Conservation (phyloP, 768 basidiomycete species). For the Imleria badia region DNA sequence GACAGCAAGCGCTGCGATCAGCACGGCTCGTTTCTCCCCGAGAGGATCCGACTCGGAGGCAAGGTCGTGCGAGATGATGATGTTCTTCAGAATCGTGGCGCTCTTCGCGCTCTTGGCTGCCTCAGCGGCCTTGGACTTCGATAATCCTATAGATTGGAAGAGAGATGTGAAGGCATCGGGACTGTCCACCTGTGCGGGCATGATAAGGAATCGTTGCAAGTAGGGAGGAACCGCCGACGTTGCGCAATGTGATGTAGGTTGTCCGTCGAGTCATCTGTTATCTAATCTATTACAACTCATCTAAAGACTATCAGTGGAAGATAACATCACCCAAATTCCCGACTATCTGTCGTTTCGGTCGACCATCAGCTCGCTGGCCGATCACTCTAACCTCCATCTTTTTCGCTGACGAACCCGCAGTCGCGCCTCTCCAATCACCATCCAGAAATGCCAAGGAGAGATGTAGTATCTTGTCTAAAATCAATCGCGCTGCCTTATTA, state of each 20-base stretch:
- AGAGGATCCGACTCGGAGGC: slow-evolving; percentile 39
- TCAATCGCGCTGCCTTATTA: slow-evolving; percentile 16
- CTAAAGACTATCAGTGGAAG: slow-evolving; percentile 13
- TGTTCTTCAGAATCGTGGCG: slow-evolving; percentile 63
- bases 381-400: slow-evolving; percentile 24
- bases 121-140: slow-evolving; percentile 76
- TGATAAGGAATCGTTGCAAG: slow-evolving; percentile 2
- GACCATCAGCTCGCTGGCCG: slow-evolving; percentile 25
- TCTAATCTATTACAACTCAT: slow-evolving; percentile 20
- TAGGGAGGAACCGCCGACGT: not conserved
- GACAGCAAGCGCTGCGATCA: slow-evolving; percentile 67
- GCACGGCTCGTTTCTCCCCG: slow-evolving; percentile 75
- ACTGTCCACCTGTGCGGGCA: slow-evolving; percentile 16
- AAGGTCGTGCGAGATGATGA: slow-evolving; percentile 60
- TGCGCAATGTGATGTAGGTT: not conserved
- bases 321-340: slow-evolving; percentile 24
- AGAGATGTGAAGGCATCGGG: slow-evolving; percentile 31
- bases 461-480: slow-evolving; percentile 22
- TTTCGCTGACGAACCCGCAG: slow-evolving; percentile 2
- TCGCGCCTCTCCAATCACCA: not conserved
- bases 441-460: slow-evolving; percentile 28
- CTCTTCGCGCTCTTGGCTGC: slow-evolving; percentile 80
- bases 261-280: slow-evolving; percentile 14
- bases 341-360: slow-evolving; percentile 22
- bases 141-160: slow-evolving; percentile 78